Conservation (phyloP, 1,139 yeast genomes). For the Suhomyces kunorum region DNA sequence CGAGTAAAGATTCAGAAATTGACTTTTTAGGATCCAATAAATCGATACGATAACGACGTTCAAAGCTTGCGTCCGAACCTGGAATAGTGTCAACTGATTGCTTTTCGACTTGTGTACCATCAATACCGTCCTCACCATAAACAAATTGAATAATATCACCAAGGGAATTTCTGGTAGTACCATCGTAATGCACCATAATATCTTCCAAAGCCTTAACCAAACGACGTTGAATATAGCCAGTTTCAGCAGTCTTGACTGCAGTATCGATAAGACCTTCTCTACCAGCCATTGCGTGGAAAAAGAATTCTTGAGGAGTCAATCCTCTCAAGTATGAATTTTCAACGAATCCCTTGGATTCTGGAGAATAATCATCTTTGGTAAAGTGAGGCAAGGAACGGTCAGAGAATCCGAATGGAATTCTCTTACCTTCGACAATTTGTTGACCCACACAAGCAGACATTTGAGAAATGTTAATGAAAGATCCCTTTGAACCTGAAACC, state of each 20-base stretch:
- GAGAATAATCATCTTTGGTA: conserved; percentile 96
- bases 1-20: conserved; percentile 71
- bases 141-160: conserved; percentile 96
- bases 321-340: conserved; percentile 98
- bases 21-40: conserved; percentile 69
- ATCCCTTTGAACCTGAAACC: conserved; percentile 98
- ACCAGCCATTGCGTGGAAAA: conserved; percentile 99
- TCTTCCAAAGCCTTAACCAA: conserved; percentile 97
- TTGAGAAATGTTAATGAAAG: conserved; percentile 96
- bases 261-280: conserved; percentile 99
- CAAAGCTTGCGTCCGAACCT: conserved; percentile 83
- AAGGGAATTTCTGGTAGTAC: conserved; percentile 94
- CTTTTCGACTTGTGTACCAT: conserved; percentile 96
- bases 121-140: conserved; percentile 99
- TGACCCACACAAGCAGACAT: conserved; percentile 99
- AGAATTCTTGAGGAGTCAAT: conserved; percentile 96
- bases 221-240: conserved; percentile 99
- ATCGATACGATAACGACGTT: conserved; percentile 82
- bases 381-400: conserved; percentile 98
- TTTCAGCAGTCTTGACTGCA: conserved; percentile 97
- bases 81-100: conserved; percentile 97
- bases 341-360: conserved; percentile 96
- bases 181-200: conserved; percentile 98
- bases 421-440: conserved; percentile 99
- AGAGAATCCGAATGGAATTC: conserved; percentile 96